These are phyloP conservation scores for Rhodotorula babjevae DNA, from an alignment of 768 basidiomycete species.

Conservation along the genomic window DNA sequence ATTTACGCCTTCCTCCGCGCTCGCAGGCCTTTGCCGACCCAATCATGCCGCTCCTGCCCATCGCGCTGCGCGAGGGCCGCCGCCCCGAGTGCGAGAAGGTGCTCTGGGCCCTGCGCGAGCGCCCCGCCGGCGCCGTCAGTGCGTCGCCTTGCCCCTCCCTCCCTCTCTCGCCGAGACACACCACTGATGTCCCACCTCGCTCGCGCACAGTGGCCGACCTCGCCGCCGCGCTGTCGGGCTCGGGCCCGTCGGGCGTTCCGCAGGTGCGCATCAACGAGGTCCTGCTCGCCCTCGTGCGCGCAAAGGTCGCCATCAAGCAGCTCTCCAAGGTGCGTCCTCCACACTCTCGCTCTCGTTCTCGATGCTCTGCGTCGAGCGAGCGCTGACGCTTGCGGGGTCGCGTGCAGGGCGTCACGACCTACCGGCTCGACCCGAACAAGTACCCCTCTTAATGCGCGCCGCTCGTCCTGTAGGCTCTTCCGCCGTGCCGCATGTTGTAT, in stretches of 20 bases:
- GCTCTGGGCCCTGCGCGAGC: constrained; percentile 17
- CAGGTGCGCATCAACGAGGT: constrained; percentile 34
- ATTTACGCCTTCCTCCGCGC: too few relatives aligned
- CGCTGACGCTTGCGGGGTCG: not conserved
- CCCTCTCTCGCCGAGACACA: too few relatives aligned
- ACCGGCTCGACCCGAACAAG: constrained; percentile 13
- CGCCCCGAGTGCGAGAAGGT: constrained; percentile 23
- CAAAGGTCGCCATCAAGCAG: constrained; percentile 26
- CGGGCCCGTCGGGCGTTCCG: constrained; percentile 1
- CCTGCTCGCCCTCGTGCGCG: constrained; percentile 31
- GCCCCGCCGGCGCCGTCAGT: not conserved
- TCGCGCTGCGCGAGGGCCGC: constrained; percentile 31
- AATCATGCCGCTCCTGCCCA: constrained; percentile 29
- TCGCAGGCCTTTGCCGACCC: constrained; percentile 34
- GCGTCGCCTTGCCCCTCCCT: not conserved
- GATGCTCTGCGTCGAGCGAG: too few relatives aligned
- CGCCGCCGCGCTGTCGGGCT: not conserved
- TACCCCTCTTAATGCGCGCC: not conserved
- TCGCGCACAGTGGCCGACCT: constrained; percentile 10
- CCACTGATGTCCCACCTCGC: too few relatives aligned
- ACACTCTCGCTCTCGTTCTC: too few relatives aligned
- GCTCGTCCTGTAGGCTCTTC: not conserved
- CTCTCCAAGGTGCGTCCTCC: constrained; percentile 21
- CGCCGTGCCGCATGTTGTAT: too few relatives aligned
- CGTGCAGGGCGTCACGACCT: constrained; percentile 6